phyloP scores from a whole-genome alignment of 495 filamentous ascomycete genomes.

The Alectoria sarmentosa region DNA sequence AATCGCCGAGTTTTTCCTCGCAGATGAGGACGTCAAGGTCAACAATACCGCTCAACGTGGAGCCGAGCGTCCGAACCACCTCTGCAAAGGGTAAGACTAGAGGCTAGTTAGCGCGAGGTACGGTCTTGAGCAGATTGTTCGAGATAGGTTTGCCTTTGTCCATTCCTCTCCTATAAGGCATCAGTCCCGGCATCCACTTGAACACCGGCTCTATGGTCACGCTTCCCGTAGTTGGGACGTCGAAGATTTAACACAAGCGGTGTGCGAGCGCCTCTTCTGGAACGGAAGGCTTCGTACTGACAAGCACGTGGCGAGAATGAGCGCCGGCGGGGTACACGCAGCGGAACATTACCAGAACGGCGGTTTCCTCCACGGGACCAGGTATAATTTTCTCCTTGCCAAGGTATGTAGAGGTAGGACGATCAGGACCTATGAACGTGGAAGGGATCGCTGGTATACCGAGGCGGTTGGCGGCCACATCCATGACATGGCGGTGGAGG shows the following conservation, averaged over 20 bases:
- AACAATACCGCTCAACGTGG: background rate
- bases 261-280: background rate
- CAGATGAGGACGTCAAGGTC: background rate
- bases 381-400: background rate
- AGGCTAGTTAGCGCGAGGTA: background rate
- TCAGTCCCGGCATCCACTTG: background rate
- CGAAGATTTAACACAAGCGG: background rate
- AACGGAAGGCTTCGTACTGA: background rate
- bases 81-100: background rate
- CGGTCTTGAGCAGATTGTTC: background rate
- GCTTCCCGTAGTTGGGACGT: background rate
- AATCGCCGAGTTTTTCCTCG: background rate
- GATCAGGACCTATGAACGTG: background rate
- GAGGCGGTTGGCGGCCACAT: background rate
- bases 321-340: background rate
- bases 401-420: background rate
- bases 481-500: background rate
- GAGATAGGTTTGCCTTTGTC: background rate
- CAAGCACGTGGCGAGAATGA: background rate
- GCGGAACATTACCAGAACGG: background rate
- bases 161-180: background rate
- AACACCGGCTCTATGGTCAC: background rate
- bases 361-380: background rate
- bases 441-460: background rate
- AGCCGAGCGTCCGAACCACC: background rate